Evolutionary conservation across 78 protist genomes (phyloP).

Genomic region (Bigelowiella natans): DNA sequence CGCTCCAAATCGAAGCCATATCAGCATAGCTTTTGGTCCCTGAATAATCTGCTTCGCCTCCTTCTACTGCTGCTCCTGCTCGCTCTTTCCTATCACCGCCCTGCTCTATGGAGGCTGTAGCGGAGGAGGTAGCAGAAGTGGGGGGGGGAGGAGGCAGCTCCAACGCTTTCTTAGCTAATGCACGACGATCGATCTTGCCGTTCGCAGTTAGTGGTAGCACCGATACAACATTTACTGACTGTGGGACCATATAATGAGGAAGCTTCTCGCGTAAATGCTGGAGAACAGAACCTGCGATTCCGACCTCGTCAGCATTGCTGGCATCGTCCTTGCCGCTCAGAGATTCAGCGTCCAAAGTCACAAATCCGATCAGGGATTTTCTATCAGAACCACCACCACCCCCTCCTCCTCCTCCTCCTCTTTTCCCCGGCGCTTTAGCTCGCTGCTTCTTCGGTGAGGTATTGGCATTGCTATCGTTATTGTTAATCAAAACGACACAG

Average conservation of each 20-base stretch:
- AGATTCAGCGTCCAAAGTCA: no score
- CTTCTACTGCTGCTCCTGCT: background rate
- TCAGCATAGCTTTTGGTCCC: no score
- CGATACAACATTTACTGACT: background rate
- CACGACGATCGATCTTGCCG: background rate
- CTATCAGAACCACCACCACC: background rate
- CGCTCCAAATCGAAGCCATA: background rate
- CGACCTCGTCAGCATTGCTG: background rate
- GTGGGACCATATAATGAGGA: slow-evolving; percentile 4
- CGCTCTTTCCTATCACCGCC: no score
- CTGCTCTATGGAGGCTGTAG: no score
- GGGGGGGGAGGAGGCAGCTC: no score
- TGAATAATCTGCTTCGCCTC: background rate
- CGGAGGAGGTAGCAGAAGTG: background rate
- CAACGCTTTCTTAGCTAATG: background rate
- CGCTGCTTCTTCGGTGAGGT: no score
- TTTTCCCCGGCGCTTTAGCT: no score
- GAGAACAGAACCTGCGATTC: background rate
- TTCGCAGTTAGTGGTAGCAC: background rate
- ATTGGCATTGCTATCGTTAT: no score
- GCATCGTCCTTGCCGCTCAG: background rate
- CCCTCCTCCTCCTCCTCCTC: no score
- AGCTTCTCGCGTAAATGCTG: background rate
- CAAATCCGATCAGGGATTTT: background rate
- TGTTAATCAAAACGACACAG: background rate